phyloP scores from a whole-genome alignment of 257 asterid species.

The Solanum lycopersicoides region DNA sequence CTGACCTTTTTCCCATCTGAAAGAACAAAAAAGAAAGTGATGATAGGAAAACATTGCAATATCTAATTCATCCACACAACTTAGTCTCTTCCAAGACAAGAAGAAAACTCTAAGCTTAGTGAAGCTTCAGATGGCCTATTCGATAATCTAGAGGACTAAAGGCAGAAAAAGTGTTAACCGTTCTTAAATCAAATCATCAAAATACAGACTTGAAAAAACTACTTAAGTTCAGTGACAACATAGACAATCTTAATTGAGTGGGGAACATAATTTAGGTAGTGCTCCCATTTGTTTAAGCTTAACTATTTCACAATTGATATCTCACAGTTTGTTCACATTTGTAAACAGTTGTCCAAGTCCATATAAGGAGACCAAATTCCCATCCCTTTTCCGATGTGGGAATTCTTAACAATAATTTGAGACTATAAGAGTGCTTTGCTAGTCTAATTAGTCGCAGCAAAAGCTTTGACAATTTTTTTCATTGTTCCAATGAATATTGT shows the following conservation, averaged over 20 bases:
- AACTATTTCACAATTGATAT: neutral
- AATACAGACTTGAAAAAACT: neutral
- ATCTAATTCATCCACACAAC: neutral
- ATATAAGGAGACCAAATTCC: neutral
- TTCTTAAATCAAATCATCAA: neutral
- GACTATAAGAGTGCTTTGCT: neutral
- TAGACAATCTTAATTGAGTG: neutral
- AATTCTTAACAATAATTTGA: neutral
- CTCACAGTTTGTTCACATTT: neutral
- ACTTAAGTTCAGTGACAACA: neutral
- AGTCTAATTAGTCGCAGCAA: neutral
- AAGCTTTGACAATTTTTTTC: neutral
- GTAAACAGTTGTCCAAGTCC: neutral
- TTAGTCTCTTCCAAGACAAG: neutral
- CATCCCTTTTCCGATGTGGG: neutral
- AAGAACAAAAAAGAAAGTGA: neutral
- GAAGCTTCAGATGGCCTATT: neutral
- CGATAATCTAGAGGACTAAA: neutral
- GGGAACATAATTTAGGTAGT: neutral
- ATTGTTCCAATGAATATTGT: neutral
- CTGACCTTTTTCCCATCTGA: slow-evolving; percentile 55
- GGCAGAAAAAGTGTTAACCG: neutral
- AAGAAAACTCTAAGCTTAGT: neutral
- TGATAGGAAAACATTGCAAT: neutral
- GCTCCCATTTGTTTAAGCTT: neutral